Conservation (phyloP, 228 moss, liverwort and hornwort species). For the Sphagnum fallax region DNA sequence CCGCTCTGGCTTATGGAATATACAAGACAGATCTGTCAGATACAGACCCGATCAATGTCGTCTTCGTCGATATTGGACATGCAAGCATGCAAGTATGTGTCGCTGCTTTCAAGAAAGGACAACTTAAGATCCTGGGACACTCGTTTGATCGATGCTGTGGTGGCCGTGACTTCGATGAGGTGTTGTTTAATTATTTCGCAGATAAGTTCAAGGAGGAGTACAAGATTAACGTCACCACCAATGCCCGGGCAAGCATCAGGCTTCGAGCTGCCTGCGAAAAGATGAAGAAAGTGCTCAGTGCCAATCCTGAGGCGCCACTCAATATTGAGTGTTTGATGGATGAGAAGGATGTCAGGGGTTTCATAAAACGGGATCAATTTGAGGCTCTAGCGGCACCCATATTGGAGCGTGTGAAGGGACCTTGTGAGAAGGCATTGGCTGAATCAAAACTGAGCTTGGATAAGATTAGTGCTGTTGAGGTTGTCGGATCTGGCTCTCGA, state of each 20-base stretch:
- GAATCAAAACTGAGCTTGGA: slow-evolving; percentile 33
- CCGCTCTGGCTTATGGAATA: slow-evolving; percentile 64
- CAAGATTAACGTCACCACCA: slow-evolving; percentile 40
- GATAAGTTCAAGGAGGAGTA: slow-evolving; percentile 54
- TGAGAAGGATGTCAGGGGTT: slow-evolving; percentile 57
- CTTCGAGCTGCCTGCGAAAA: slow-evolving; percentile 53
- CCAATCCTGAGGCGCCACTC: slow-evolving; percentile 57
- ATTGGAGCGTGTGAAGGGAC: slow-evolving; percentile 53
- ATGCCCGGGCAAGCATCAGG: slow-evolving; percentile 39
- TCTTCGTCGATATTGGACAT: slow-evolving; percentile 62
- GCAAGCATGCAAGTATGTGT: slow-evolving; percentile 75
- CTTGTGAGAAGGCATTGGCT: slow-evolving; percentile 47
- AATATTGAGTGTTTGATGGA: slow-evolving; percentile 67
- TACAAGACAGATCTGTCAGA: slow-evolving; percentile 68
- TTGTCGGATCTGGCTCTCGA: slow-evolving; percentile 63
- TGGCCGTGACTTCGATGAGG: slow-evolving; percentile 63
- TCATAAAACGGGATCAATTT: slow-evolving; percentile 56
- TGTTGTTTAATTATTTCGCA: slow-evolving; percentile 48
- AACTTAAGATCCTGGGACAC: slow-evolving; percentile 57
- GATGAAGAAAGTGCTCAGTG: slow-evolving; percentile 61
- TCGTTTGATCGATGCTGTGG: slow-evolving; percentile 53
- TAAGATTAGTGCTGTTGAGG: slow-evolving; percentile 48
- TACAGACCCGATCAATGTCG: slow-evolving; percentile 58
- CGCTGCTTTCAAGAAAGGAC: slow-evolving; percentile 64
- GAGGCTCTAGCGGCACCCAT: slow-evolving; percentile 45